phyloP scores from a whole-genome alignment of 1,139 yeast genomes.

The Candida sanyaensis region DNA sequence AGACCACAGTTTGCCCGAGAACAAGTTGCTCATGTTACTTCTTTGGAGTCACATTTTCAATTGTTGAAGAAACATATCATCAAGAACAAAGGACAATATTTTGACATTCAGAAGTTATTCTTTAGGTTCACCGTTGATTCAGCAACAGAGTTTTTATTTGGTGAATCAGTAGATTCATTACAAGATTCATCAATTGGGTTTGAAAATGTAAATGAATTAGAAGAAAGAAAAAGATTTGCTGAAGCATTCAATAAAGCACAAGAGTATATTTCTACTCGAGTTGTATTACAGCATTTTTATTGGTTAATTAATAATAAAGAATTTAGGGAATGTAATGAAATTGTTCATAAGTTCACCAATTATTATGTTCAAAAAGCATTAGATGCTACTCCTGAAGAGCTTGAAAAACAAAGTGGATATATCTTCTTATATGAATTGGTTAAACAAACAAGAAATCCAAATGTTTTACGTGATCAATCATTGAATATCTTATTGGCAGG shows the following conservation, averaged over 20 bases:
- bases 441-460: constrained; percentile 45
- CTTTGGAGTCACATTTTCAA: constrained; percentile 45
- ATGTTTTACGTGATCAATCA: constrained; percentile 43
- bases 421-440: constrained; percentile 47
- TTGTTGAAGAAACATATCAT: constrained; percentile 33
- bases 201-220: constrained; percentile 18
- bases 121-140: constrained; percentile 42
- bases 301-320: constrained; percentile 23
- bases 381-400: constrained; percentile 22
- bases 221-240: constrained; percentile 26
- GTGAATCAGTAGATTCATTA: constrained; percentile 33
- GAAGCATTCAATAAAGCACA: constrained; percentile 33
- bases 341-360: constrained; percentile 31
- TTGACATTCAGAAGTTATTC: constrained; percentile 40
- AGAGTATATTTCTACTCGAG: constrained; percentile 28
- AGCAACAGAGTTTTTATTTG: constrained; percentile 44
- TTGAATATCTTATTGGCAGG: constrained; percentile 49
- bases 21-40: constrained; percentile 48
- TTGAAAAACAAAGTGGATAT: constrained; percentile 33
- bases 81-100: constrained; percentile 21
- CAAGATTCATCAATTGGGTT: constrained; percentile 31
- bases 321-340: constrained; percentile 21
- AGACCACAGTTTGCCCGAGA: constrained; percentile 57
- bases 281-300: constrained; percentile 30
- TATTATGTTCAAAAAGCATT: constrained; percentile 33